A percentile compares a stretch with the other conserved stretches of the same genome.
These are phyloP conservation scores for Lasiosphaeria miniovina DNA, from an alignment of 495 filamentous ascomycete genomes.

Conservation along the genomic window DNA sequence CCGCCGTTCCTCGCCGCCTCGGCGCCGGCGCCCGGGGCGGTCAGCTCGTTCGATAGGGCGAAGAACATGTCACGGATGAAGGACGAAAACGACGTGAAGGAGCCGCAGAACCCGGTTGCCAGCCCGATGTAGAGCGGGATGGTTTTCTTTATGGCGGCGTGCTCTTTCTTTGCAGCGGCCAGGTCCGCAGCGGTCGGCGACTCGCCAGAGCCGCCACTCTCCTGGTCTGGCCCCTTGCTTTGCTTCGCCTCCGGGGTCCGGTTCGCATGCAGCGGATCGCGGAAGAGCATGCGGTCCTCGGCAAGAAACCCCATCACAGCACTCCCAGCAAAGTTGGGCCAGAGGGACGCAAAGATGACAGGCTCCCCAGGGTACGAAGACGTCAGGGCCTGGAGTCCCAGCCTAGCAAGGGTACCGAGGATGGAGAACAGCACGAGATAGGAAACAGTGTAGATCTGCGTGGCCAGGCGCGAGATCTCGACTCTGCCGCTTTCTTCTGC, in stretches of 20 bases:
- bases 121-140: constrained; percentile 90
- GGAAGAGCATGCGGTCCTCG: constrained; percentile 77
- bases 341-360: constrained; percentile 69
- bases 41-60: constrained; percentile 72
- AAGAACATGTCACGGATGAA: constrained; percentile 85
- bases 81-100: constrained; percentile 86
- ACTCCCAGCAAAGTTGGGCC: constrained; percentile 88
- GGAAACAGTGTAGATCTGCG: constrained; percentile 71
- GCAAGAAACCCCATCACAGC: constrained; percentile 81
- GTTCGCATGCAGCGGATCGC: constrained; percentile 33
- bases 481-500: constrained; percentile 8
- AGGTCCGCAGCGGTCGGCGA: constrained; percentile 23
- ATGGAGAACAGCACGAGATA: constrained; percentile 87
- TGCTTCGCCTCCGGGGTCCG: constrained; percentile 1
- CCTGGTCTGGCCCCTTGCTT: constrained; percentile 7
- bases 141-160: constrained; percentile 68
- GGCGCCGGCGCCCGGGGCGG: constrained; percentile 15
- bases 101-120: constrained; percentile 91
- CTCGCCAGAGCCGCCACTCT: background rate
- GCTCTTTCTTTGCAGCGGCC: constrained; percentile 46
- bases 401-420: constrained; percentile 77
- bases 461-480: constrained; percentile 54
- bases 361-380: constrained; percentile 78
- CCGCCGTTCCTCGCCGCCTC: constrained; percentile 59
- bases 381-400: constrained; percentile 79